These are phyloP conservation scores for Mucor piriformis DNA, from an alignment of 371 early-diverging fungal genomes.

Conservation along the genomic window DNA sequence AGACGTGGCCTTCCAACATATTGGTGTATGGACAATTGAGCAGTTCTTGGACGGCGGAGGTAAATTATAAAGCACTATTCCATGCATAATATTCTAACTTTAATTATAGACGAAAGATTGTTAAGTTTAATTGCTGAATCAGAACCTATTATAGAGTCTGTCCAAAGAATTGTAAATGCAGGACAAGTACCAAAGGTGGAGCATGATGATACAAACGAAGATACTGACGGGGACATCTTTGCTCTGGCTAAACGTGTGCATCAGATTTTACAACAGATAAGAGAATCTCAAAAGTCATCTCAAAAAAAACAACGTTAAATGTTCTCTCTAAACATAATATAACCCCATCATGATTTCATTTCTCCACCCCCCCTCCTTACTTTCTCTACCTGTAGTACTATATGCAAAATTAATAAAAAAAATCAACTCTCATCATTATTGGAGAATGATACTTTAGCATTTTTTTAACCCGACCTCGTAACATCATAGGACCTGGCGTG, in stretches of 20 bases:
- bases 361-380: neutral
- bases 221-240: slow-evolving; percentile 47
- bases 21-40: slow-evolving; percentile 90
- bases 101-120: slow-evolving; percentile 45
- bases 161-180: slow-evolving; percentile 39
- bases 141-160: slow-evolving; percentile 33
- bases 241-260: slow-evolving; percentile 48
- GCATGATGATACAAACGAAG: slow-evolving; percentile 27
- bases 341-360: neutral
- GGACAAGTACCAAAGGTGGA: slow-evolving; percentile 18
- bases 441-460: too few species aligned
- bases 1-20: slow-evolving; percentile 80
- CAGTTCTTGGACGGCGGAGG: slow-evolving; percentile 77
- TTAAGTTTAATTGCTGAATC: slow-evolving; percentile 36
- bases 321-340: neutral
- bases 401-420: neutral
- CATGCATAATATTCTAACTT: too few species aligned
- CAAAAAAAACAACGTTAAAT: slow-evolving; percentile 13
- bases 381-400: neutral
- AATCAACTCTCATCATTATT: too few species aligned
- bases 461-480: too few species aligned
- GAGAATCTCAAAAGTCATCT: slow-evolving; percentile 2
- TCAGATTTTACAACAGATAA: slow-evolving; percentile 23
- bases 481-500: too few species aligned
- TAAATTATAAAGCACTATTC: slow-evolving; percentile 5